These are phyloP conservation scores for Paralagenidium karlingii DNA, from an alignment of 352 stramenopile species.

Conservation along the genomic window DNA sequence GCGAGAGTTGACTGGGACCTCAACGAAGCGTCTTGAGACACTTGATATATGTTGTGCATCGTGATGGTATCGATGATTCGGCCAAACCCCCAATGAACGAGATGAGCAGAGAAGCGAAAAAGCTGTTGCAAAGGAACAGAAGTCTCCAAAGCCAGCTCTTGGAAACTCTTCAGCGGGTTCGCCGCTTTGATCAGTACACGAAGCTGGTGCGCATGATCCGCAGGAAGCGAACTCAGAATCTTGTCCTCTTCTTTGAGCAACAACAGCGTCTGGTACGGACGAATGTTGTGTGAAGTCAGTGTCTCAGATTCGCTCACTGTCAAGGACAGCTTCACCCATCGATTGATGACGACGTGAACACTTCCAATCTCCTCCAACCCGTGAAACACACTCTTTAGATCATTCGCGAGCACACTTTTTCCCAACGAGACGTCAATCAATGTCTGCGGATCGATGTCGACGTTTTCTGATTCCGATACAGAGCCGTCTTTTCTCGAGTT, in stretches of 20 bases:
- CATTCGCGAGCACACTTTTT: slow-evolving; percentile 72
- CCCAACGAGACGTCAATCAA: slow-evolving; percentile 69
- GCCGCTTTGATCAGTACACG: slow-evolving; percentile 48
- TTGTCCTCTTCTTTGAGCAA: slow-evolving; percentile 50
- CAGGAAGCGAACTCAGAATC: slow-evolving; percentile 46
- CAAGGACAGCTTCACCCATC: slow-evolving; percentile 78
- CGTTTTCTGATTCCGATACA: slow-evolving; percentile 7
- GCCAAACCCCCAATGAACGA: slow-evolving; percentile 76
- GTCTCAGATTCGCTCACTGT: slow-evolving; percentile 55
- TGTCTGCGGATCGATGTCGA: slow-evolving; percentile 68
- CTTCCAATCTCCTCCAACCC: slow-evolving; percentile 57
- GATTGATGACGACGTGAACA: slow-evolving; percentile 73
- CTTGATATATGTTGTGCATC: slow-evolving; percentile 80
- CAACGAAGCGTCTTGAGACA: slow-evolving; percentile 42
- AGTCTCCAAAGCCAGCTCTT: slow-evolving; percentile 69
- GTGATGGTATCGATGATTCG: slow-evolving; percentile 74
- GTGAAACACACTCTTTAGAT: slow-evolving; percentile 78
- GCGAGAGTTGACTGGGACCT: slow-evolving; percentile 28
- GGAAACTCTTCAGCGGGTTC: slow-evolving; percentile 78
- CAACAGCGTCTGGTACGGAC: slow-evolving; percentile 76
- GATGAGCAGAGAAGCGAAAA: slow-evolving; percentile 68
- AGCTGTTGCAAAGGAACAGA: slow-evolving; percentile 67
- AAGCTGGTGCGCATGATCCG: slow-evolving; percentile 72
- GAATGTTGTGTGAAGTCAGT: slow-evolving; percentile 42
- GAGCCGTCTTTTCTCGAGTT: slow-evolving; percentile 18